Evolutionary conservation across 2,329 filamentous ascomycete species (phyloP), one percentile per base, ranked within the genome.

Genomic region (Neopestalotiopsis clavispora): DNA sequence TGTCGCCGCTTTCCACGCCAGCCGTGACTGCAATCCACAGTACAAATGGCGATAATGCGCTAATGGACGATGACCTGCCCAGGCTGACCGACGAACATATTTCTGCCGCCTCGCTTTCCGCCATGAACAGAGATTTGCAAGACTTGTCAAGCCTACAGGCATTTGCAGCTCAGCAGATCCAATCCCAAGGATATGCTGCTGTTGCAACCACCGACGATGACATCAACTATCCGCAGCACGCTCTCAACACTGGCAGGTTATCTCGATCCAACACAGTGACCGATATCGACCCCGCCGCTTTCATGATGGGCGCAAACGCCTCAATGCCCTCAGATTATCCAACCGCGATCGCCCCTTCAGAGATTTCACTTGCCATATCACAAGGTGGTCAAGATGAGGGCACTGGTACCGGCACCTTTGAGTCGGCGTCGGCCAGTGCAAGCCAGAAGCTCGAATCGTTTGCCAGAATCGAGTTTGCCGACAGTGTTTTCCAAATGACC

Each of bases 401-500:
- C n/a, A 75, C 75, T 28, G 23, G 23, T 28, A 28, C 23, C 23
- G 23, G 23, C 23, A 28, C 23, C 69, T 79, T 76, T 67, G 76
- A 80, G 56, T 74, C 78, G 66, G 72, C 76, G 65, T 77, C 73
- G n/a, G 71, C 78, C 7, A 77, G 80, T 23, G 67, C 69, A 56
- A 78, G 76, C 64, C 83, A 84, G 72, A 81, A 79, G 62, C 78
- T 89, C 14, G 85, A 89, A 74, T 88, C 86, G 3, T 89, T 88
- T 76, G 87, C 87, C 58, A 83, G 84, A 66, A 83, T 95, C 70
- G 88, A 90, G 74, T 94, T 95, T 76, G 86, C 87, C 72, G 92
- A 95, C 82, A 91, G 92, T 76, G 87, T 90, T 68, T 94, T 93
- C 78, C 92, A 93, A 79, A 92, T 95, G 89, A 93, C 90, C 65